phyloP scores from a whole-genome alignment of 306 rosid genomes.

The Gillenia trifoliata region DNA sequence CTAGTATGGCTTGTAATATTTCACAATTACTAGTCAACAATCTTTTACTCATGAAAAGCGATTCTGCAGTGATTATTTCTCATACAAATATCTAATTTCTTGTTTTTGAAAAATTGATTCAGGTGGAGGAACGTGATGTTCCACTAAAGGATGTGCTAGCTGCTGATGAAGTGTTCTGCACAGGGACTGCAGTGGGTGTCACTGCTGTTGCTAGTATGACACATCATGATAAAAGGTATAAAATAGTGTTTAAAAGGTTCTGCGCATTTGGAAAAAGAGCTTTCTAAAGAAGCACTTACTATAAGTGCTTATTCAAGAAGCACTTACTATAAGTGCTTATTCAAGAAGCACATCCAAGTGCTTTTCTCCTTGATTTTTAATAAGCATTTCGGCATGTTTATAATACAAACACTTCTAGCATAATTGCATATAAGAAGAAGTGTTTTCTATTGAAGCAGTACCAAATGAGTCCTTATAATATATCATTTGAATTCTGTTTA shows the following conservation, averaged over 20 bases:
- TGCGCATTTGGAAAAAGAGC: too few relatives aligned
- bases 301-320: too few relatives aligned
- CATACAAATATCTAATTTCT: not conserved
- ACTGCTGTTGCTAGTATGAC: conserved; percentile 28
- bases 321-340: too few relatives aligned
- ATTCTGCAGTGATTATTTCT: not conserved
- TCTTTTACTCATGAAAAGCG: not conserved
- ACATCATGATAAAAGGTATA: conserved; percentile 22
- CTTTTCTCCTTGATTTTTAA: too few relatives aligned
- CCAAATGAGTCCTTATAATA: too few relatives aligned
- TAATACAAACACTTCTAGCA: not conserved
- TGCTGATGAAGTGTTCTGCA: conserved; percentile 57
- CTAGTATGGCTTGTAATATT: not conserved
- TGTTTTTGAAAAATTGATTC: not conserved
- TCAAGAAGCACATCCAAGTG: not conserved
- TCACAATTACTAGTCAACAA: not conserved
- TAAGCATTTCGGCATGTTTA: not conserved
- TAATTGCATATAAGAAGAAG: too few relatives aligned
- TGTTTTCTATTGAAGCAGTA: too few relatives aligned
- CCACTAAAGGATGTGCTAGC: conserved; percentile 32
- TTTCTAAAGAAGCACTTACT: too few relatives aligned
- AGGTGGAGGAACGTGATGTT: conserved; percentile 37
- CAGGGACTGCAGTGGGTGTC: conserved; percentile 47
- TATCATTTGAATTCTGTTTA: too few relatives aligned
- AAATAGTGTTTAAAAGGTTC: not conserved